Conservation (phyloP, 1,284 basidiomycete species). For the Irpex sp. region DNA sequence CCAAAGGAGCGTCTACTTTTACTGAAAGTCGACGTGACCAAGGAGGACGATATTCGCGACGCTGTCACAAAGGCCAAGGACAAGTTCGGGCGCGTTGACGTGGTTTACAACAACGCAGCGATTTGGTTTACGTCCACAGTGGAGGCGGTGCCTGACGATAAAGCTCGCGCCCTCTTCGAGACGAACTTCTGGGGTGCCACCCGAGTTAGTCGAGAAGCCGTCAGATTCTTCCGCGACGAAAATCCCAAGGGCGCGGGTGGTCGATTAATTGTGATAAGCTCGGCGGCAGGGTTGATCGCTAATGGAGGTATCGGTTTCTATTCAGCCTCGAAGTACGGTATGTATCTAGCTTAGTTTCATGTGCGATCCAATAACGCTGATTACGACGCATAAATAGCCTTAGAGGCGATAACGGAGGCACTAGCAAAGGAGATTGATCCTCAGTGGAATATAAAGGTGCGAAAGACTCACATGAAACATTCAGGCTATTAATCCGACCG, state of each 20-base stretch:
- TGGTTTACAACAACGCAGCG: constrained; percentile 43
- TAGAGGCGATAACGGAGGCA: not conserved
- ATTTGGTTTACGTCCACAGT: constrained; percentile 27
- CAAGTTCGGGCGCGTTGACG: constrained; percentile 38
- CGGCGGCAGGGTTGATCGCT: constrained; percentile 20
- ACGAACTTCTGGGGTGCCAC: constrained; percentile 36
- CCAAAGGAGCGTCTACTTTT: constrained; percentile 28
- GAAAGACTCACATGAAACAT: not conserved
- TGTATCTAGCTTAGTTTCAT: constrained; percentile 1
- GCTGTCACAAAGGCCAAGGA: constrained; percentile 32
- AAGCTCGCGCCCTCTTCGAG: constrained; percentile 31
- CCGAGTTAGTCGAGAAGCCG: constrained; percentile 30
- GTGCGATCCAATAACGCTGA: not conserved
- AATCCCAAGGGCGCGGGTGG: constrained; percentile 22
- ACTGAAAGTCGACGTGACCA: constrained; percentile 36
- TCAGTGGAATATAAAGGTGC: constrained; percentile 6
- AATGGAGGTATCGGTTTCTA: constrained; percentile 27
- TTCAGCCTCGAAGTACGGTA: constrained; percentile 27
- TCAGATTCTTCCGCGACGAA: constrained; percentile 35
- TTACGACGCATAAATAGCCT: not conserved
- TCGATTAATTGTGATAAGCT: not conserved
- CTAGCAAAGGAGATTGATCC: constrained; percentile 4
- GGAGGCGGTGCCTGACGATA: constrained; percentile 29
- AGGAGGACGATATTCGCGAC: constrained; percentile 22
- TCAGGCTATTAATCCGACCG: not conserved